Base-by-base conservation (phyloP, 2,329 filamentous ascomycete genomes). In the Pseudogymnoascus sp. region DNA sequence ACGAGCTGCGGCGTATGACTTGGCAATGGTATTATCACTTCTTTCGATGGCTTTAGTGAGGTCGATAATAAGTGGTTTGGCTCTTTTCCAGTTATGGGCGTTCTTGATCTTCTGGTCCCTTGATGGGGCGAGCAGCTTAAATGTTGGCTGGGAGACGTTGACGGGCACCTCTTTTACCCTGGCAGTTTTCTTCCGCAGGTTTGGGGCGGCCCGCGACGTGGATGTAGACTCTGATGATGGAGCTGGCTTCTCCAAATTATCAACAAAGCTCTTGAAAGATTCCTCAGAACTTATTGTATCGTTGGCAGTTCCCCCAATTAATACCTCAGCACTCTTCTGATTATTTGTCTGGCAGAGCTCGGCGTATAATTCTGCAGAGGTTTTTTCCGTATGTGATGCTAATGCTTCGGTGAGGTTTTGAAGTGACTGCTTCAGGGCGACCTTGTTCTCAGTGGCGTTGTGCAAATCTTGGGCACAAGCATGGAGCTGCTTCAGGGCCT, bases 401-500 rank as follows among this genome's bases (percentile, higher is more conserved):
- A 59, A 13, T 41, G 33, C 33, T 15, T 59, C 38, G 17, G 35
- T 39, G 17, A 59, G 58, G 15, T 38, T 41, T 31, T 59, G 33
- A 9, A 59, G 35, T 39, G 33, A 13, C 10, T 59, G 35, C 21
- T 59, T 59, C 15, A 59, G 35, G 27, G 58, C 58, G 27, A 41
- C 58, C n/a, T 59, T 59, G n/a, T 59, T 38, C 39, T 38, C 38
- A 15, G 33, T 59, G 58, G 58, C 38, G 38, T 39, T 38, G 38
- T 59, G 58, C 15, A 39, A 41, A 39, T 59, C 58, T 17, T 59
- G 58, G 7, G 48, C 48, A 33, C 48, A 55, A 17, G 48, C 48
- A 9, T 55, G 48, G 29, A 55, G 48, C 29, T 55, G 29, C 29
- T 55, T 55, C 29, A 55, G 5, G 29, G 48, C 48, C 21, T 55